Evolutionary conservation across 2,329 filamentous ascomycete genomes (phyloP).

Genomic region (Tolypocladium amazonense): DNA sequence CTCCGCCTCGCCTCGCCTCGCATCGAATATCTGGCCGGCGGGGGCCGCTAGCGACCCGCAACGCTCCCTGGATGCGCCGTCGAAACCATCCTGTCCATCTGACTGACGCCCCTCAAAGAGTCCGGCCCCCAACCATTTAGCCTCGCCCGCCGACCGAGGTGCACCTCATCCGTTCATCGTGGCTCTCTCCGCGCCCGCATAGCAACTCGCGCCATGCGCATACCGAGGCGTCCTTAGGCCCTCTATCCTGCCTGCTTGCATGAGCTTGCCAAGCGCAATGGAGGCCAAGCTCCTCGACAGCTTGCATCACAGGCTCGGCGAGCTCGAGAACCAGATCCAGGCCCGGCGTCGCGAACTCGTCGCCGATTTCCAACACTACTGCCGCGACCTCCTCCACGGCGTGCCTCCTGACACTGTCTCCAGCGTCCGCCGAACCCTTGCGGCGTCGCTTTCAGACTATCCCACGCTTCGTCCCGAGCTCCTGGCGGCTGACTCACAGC

Average conservation of each 20-base stretch:
- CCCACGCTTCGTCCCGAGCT: conserved; percentile 31
- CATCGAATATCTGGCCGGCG: not conserved
- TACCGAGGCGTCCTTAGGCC: conserved; percentile 17
- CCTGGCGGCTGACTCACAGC: conserved; percentile 23
- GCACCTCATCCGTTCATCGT: not conserved
- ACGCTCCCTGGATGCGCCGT: not conserved
- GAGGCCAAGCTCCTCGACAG: conserved; percentile 36
- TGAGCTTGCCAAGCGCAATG: conserved; percentile 23
- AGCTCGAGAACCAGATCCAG: conserved; percentile 47
- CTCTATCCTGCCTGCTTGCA: conserved; percentile 13
- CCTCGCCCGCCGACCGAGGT: not conserved
- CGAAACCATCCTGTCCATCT: not conserved
- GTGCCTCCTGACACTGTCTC: conserved; percentile 34
- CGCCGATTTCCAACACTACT: conserved; percentile 45
- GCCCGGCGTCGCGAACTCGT: conserved; percentile 47
- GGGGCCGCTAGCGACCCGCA: not conserved
- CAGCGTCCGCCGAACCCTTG: conserved; percentile 35
- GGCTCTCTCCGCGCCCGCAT: not conserved
- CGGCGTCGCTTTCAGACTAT: conserved; percentile 32
- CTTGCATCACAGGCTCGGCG: conserved; percentile 41
- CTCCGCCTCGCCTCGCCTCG: not conserved
- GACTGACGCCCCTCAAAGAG: conserved; percentile 1
- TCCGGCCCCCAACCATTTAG: conserved; percentile 1
- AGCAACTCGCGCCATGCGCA: conserved; percentile 26
- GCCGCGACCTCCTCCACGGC: conserved; percentile 36